A percentile compares a stretch with the other conserved stretches of the same genome.
Conservation (phyloP, 257 asterid species). For the Capsicum rhomboideum region DNA sequence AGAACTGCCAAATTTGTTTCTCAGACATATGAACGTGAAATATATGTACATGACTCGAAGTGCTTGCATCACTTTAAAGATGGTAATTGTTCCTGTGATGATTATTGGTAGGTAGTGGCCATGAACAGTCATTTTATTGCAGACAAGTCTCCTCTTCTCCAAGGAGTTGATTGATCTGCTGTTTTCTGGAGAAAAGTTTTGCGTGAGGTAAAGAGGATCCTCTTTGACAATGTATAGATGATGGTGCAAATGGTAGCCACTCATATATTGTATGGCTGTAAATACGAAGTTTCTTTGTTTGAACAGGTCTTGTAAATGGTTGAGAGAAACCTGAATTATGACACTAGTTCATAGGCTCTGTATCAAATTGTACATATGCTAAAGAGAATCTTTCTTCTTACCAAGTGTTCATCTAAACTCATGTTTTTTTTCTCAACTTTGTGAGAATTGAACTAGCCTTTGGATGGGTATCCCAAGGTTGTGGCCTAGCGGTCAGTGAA, state of each 20-base stretch:
- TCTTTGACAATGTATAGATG: background rate
- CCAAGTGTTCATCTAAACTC: background rate
- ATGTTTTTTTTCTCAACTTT: background rate
- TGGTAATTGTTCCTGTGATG: constrained; percentile 80
- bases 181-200: background rate
- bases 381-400: background rate
- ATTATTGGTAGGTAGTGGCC: constrained; percentile 51
- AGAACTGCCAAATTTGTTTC: constrained; percentile 49
- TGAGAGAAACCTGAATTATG: background rate
- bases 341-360: background rate
- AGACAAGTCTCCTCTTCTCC: background rate
- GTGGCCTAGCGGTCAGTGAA: background rate
- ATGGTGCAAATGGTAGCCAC: background rate
- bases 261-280: background rate
- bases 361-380: background rate
- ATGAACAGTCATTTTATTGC: background rate
- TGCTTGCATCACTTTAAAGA: constrained; percentile 72
- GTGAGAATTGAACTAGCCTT: background rate
- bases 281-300: background rate
- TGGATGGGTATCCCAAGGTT: background rate
- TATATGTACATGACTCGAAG: constrained; percentile 53
- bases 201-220: background rate
- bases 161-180: background rate
- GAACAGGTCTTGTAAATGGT: background rate
- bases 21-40: constrained; percentile 28